Evolutionary conservation across 768 basidiomycete genomes (phyloP).

Genomic region (Fomitopsis serialis): DNA sequence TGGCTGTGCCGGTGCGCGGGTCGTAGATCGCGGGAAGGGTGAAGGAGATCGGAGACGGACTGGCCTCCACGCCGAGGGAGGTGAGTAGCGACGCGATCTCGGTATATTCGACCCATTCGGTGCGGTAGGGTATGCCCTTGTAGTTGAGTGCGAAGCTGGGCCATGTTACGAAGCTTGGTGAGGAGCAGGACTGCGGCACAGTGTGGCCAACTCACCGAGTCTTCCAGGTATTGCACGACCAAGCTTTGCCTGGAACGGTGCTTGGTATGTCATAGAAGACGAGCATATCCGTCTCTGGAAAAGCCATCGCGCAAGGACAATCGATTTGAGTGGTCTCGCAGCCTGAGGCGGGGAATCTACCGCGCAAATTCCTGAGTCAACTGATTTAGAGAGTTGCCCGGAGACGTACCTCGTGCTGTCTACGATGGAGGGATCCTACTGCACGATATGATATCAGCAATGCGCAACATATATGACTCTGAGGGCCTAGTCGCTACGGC

Average conservation of each 20-base stretch:
- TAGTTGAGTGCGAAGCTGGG: conserved; percentile 31
- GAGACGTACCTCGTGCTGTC: no score
- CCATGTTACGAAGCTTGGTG: no score
- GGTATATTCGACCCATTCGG: conserved; percentile 47
- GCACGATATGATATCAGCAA: no score
- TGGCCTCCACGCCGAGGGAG: conserved; percentile 25
- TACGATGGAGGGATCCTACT: no score
- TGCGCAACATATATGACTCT: no score
- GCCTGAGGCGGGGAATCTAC: no score
- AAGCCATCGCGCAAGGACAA: no score
- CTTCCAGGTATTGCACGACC: conserved; percentile 21
- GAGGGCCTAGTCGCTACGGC: no score
- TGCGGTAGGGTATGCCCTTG: conserved; percentile 39
- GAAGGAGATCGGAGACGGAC: conserved; percentile 15
- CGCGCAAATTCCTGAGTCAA: no score
- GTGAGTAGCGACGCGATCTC: conserved; percentile 40
- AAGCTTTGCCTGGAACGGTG: neutral
- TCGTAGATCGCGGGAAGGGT: conserved; percentile 26
- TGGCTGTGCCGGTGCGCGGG: conserved; percentile 13
- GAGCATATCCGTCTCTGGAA: conserved; percentile 2
- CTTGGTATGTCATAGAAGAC: conserved; percentile 18
- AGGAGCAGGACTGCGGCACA: no score
- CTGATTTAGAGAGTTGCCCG: no score
- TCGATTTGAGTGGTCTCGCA: no score
- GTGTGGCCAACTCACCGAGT: conserved; percentile 19